phyloP scores from a whole-genome alignment of 306 rosid species.

The Pueraria montana region DNA sequence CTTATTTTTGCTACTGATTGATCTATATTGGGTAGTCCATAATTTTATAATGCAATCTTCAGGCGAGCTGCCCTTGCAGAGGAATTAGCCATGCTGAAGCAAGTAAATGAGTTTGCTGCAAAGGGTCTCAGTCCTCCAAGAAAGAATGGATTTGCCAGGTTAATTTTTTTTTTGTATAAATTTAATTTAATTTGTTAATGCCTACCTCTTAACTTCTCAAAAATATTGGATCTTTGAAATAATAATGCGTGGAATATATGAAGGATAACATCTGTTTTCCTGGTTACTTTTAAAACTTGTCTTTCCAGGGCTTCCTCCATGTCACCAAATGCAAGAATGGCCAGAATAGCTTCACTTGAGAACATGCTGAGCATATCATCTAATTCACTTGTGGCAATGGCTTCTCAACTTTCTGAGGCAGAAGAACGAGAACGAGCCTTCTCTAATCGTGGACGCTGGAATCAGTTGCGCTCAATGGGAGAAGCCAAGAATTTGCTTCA shows the following conservation, averaged over 20 bases:
- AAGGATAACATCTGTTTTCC: slow-evolving; percentile 42
- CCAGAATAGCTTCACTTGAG: slow-evolving; percentile 93
- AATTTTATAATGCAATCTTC: slow-evolving; percentile 52
- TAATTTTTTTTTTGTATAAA: background rate
- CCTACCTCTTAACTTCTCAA: slow-evolving; percentile 33
- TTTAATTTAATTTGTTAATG: slow-evolving; percentile 33
- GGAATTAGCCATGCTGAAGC: slow-evolving; percentile 93
- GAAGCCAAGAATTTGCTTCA: slow-evolving; percentile 98
- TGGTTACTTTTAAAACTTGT: slow-evolving; percentile 46
- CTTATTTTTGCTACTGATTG: slow-evolving; percentile 26
- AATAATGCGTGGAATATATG: slow-evolving; percentile 8
- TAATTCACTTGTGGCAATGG: slow-evolving; percentile 98
- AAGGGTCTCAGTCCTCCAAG: slow-evolving; percentile 97
- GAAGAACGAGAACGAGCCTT: slow-evolving; percentile 99
- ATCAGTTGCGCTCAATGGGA: slow-evolving; percentile 97
- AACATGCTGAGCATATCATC: slow-evolving; percentile 95
- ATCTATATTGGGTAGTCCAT: slow-evolving; percentile 43
- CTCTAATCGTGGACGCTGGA: slow-evolving; percentile 98
- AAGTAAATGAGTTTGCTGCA: slow-evolving; percentile 87
- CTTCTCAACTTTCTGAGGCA: slow-evolving; percentile 99
- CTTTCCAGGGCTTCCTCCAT: slow-evolving; percentile 85
- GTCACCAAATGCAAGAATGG: slow-evolving; percentile 98
- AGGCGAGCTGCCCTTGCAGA: slow-evolving; percentile 99
- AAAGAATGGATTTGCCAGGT: slow-evolving; percentile 93
- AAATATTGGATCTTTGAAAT: slow-evolving; percentile 21